Percentiles rank a stretch among this genome's conserved stretches.
These are phyloP conservation scores for Blastobotrys illinoisensis DNA, from an alignment of 1,139 yeast genomes.

Conservation along the genomic window DNA sequence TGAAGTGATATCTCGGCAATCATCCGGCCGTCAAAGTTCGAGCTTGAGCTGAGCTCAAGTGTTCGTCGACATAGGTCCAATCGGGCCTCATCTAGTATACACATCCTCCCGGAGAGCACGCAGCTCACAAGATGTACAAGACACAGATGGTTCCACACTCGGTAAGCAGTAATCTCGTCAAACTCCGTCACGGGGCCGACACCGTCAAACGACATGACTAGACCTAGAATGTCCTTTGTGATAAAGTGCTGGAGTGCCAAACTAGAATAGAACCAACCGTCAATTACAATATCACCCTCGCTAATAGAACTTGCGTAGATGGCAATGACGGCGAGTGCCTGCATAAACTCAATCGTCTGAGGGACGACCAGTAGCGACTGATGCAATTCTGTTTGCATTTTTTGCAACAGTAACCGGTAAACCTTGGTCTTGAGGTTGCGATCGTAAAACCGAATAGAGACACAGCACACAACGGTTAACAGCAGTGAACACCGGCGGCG, in stretches of 20 bases:
- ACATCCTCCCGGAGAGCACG: constrained; percentile 66
- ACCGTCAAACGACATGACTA: constrained; percentile 32
- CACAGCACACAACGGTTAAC: constrained; percentile 59
- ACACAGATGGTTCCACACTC: constrained; percentile 71
- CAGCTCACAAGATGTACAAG: constrained; percentile 66
- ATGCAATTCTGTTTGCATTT: constrained; percentile 43
- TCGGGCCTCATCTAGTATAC: constrained; percentile 63
- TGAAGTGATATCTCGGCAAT: constrained; percentile 71
- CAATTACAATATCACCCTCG: constrained; percentile 45
- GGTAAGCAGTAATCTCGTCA: constrained; percentile 46
- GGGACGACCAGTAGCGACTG: constrained; percentile 40
- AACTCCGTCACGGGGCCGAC: constrained; percentile 40
- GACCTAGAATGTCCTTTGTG: constrained; percentile 40
- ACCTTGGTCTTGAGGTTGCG: constrained; percentile 35
- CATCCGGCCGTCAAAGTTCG: constrained; percentile 80
- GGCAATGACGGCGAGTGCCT: constrained; percentile 56
- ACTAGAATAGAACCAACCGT: constrained; percentile 59
- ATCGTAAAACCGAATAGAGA: constrained; percentile 51
- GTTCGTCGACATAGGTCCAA: constrained; percentile 59
- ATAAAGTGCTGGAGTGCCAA: constrained; percentile 54
- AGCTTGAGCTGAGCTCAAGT: constrained; percentile 56
- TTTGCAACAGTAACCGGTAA: constrained; percentile 34
- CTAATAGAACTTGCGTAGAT: constrained; percentile 57
- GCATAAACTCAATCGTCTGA: constrained; percentile 53
- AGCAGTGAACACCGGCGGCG: constrained; percentile 54